phyloP scores from a whole-genome alignment of 2,329 filamentous ascomycete species.

The Nothopassalora personata region DNA sequence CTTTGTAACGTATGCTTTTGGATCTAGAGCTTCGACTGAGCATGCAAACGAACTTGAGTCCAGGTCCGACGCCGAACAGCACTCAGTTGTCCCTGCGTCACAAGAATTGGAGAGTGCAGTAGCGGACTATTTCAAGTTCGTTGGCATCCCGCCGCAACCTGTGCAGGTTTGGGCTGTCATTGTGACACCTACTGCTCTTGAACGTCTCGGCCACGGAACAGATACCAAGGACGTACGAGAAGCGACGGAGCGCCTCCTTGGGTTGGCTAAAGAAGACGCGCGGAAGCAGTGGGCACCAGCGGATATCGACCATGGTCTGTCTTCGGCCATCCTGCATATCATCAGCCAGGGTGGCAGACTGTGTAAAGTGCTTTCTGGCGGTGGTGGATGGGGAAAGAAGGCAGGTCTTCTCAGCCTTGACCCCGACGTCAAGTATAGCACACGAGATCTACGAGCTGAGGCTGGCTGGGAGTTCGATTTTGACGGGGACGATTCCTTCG shows the following conservation, averaged over 20 bases:
- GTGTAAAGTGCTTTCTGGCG: conserved; percentile 63
- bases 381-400: conserved; percentile 79
- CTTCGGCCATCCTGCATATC: neutral
- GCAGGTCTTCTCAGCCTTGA: conserved; percentile 74
- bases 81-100: conserved; percentile 52
- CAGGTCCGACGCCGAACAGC: conserved; percentile 10
- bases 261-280: neutral
- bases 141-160: conserved; percentile 39
- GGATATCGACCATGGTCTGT: neutral
- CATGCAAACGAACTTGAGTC: neutral
- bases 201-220: conserved; percentile 2
- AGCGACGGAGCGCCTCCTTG: neutral
- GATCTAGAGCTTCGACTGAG: neutral
- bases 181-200: conserved; percentile 39
- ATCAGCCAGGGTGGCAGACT: conserved; percentile 34
- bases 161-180: conserved; percentile 71
- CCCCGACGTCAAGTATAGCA: conserved; percentile 55
- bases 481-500: conserved; percentile 30
- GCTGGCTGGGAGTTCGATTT: conserved; percentile 50
- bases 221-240: neutral
- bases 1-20: neutral
- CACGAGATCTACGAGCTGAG: conserved; percentile 49
- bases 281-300: neutral
- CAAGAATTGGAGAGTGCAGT: conserved; percentile 65
- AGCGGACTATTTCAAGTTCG: conserved; percentile 50